phyloP scores from a whole-genome alignment of 768 basidiomycete species.

The Lepiota brunneoincarnata region DNA sequence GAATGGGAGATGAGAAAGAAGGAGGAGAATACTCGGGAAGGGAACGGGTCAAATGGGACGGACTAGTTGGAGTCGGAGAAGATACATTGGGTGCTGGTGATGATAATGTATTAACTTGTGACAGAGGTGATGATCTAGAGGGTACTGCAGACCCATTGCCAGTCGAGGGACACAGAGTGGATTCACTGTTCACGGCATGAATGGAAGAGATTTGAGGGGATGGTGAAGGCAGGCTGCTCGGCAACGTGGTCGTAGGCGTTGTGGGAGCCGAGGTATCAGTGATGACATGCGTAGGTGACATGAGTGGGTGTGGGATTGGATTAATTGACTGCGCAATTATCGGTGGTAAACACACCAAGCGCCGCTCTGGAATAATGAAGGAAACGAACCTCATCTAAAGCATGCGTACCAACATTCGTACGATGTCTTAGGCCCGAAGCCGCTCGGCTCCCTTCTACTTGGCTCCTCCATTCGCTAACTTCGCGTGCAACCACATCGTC shows the following conservation, averaged over 20 bases:
- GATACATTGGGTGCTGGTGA: slow-evolving; percentile 11
- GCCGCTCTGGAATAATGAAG: slow-evolving; percentile 1
- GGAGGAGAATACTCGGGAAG: slow-evolving; percentile 2
- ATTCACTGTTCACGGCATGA: slow-evolving; percentile 12
- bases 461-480: slow-evolving; percentile 50
- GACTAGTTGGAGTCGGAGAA: slow-evolving; percentile 8
- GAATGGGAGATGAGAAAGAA: slow-evolving; percentile 23
- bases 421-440: slow-evolving; percentile 29
- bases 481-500: slow-evolving; percentile 50
- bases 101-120: slow-evolving; percentile 14
- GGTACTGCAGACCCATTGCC: not conserved
- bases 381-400: slow-evolving; percentile 47
- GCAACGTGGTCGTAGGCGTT: slow-evolving; percentile 22
- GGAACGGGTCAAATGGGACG: not conserved
- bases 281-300: slow-evolving; percentile 48
- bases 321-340: slow-evolving; percentile 38
- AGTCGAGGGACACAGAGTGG: not conserved
- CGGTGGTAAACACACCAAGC: slow-evolving; percentile 4
- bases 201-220: slow-evolving; percentile 18
- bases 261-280: slow-evolving; percentile 31
- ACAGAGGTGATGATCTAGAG: slow-evolving; percentile 5
- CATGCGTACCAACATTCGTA: slow-evolving; percentile 22
- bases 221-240: slow-evolving; percentile 23
- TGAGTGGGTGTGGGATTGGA: slow-evolving; percentile 41
- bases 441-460: slow-evolving; percentile 30